phyloP scores from a whole-genome alignment of 139 green algal species.

The Micractinium sp. region DNA sequence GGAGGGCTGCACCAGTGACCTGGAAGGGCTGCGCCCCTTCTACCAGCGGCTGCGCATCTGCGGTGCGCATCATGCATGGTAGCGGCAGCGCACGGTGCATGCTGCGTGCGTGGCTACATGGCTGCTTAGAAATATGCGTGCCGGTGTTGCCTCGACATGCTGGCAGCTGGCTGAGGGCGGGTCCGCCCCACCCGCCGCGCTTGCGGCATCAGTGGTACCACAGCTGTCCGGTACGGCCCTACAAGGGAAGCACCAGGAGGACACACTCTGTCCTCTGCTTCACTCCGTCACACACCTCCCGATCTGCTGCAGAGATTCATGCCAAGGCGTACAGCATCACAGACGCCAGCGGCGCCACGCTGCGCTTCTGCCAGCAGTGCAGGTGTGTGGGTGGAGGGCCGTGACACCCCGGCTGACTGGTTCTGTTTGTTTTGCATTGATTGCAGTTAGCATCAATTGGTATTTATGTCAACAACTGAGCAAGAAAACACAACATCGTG shows the following conservation, averaged over 20 bases:
- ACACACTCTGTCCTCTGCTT: no score
- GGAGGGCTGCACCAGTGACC: not conserved
- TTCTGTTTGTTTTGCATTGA: no score
- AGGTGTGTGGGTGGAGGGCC: not conserved
- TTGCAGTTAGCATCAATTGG: no score
- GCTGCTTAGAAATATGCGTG: not conserved
- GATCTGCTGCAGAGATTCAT: not conserved
- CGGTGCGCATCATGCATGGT: not conserved
- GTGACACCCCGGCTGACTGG: no score
- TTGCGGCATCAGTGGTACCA: no score
- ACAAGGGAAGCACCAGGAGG: no score
- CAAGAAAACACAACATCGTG: no score
- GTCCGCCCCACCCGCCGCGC: no score
- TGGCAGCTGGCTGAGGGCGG: not conserved
- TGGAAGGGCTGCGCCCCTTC: slow-evolving; percentile 5
- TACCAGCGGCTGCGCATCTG: slow-evolving; percentile 13
- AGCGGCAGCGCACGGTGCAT: not conserved
- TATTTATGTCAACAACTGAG: no score
- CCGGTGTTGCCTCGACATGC: not conserved
- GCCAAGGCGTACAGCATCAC: slow-evolving; percentile 4
- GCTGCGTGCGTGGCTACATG: not conserved
- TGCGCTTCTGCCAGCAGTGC: slow-evolving; percentile 4
- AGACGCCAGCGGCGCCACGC: not conserved
- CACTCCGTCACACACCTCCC: not conserved
- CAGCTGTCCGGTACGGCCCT: no score